phyloP scores from a whole-genome alignment of 345 rosid genomes.

The Garcia nutans region DNA sequence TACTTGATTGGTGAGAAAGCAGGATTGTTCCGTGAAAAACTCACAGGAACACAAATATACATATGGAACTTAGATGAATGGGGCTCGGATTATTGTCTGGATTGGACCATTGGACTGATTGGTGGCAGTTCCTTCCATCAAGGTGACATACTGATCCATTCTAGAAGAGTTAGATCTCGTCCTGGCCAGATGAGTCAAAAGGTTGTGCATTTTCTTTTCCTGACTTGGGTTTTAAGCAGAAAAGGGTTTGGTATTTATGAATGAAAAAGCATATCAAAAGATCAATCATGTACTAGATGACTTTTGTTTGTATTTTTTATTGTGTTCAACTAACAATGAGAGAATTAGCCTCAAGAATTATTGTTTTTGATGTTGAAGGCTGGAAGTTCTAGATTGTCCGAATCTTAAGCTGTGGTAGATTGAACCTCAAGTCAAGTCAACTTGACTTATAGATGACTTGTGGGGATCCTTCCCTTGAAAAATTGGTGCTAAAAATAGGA shows the following conservation, averaged over 20 bases:
- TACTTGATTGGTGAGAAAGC: slow-evolving; percentile 42
- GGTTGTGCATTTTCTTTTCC: slow-evolving; percentile 19
- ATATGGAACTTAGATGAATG: slow-evolving; percentile 41
- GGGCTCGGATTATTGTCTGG: slow-evolving; percentile 34
- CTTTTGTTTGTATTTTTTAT: no score
- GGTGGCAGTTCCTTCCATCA: slow-evolving; percentile 40
- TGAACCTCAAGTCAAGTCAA: no score
- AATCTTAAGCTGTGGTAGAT: no score
- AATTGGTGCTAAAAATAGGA: no score
- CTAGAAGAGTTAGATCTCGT: slow-evolving; percentile 37
- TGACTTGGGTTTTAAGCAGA: neutral
- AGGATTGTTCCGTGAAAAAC: slow-evolving; percentile 26
- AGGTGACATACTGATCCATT: slow-evolving; percentile 38
- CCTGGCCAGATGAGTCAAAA: slow-evolving; percentile 36
- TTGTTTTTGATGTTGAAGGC: no score
- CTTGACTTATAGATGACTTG: no score
- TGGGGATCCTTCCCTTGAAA: no score
- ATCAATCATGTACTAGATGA: no score
- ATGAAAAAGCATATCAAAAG: neutral
- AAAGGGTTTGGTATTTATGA: neutral
- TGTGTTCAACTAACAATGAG: no score
- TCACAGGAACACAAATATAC: slow-evolving; percentile 36
- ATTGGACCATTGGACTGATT: slow-evolving; percentile 21
- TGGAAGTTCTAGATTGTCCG: no score
- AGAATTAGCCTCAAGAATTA: no score